Percentiles rank a stretch among this genome's conserved stretches.
Evolutionary conservation across 306 rosid species (phyloP).

Genomic region (Canavalia gladiata): DNA sequence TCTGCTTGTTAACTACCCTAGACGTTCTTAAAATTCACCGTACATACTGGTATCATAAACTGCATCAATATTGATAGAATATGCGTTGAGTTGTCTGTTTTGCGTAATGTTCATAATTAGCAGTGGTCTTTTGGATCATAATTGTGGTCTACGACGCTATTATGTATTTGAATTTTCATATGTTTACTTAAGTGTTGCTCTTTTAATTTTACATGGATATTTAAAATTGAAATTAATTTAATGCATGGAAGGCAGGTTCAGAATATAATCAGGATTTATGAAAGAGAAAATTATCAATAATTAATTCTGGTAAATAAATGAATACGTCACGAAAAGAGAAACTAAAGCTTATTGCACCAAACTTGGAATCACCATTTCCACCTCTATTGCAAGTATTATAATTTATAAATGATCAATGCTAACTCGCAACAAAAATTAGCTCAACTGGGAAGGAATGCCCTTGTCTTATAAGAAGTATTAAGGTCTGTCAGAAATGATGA

Average conservation of each 20-base stretch:
- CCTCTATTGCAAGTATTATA: not conserved
- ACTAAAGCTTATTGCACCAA: not conserved
- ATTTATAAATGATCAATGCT: too few species aligned
- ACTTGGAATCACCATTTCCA: not conserved
- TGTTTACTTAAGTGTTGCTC: not conserved
- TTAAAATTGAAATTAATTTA: not conserved
- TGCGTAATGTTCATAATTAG: not conserved
- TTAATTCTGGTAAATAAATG: not conserved
- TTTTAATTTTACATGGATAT: not conserved
- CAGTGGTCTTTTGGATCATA: not conserved
- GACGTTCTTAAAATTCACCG: not conserved
- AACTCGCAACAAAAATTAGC: too few species aligned
- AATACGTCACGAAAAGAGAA: too few species aligned
- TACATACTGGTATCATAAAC: not conserved
- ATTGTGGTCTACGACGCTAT: not conserved
- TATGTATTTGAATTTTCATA: not conserved
- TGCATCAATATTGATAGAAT: not conserved
- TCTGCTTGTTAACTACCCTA: not conserved
- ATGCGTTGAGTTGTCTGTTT: not conserved
- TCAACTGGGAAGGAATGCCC: too few species aligned
- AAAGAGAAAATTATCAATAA: not conserved
- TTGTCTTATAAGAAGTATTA: too few species aligned
- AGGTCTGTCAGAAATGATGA: too few species aligned
- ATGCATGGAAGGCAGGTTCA: not conserved
- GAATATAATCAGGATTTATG: not conserved